Percentiles rank a stretch among this genome's conserved stretches.
Evolutionary conservation across 2,329 filamentous ascomycete genomes (phyloP).

Genomic region (Arachnomyces sp.): DNA sequence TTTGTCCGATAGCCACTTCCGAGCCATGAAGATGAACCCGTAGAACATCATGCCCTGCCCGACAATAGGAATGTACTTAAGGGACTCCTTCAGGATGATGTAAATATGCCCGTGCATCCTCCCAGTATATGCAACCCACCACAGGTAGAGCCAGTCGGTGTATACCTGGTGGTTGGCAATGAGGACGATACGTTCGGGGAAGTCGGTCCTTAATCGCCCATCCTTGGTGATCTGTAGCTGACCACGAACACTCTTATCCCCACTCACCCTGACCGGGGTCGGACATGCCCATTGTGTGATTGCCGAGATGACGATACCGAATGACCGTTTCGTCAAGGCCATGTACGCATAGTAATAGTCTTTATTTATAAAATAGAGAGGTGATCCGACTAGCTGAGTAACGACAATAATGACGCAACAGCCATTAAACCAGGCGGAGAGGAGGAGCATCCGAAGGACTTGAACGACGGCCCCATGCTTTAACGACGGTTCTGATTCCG

Average conservation of each 20-base stretch:
- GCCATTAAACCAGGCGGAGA: conserved; percentile 38
- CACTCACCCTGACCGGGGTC: conserved; percentile 54
- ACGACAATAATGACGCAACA: conserved; percentile 38
- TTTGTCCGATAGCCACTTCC: conserved; percentile 56
- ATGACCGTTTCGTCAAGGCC: conserved; percentile 57
- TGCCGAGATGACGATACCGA: conserved; percentile 54
- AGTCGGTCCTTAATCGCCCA: conserved; percentile 50
- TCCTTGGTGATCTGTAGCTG: conserved; percentile 50
- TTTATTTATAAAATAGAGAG: conserved; percentile 53
- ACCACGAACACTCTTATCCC: conserved; percentile 51
- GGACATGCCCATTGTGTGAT: conserved; percentile 57
- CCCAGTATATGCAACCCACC: conserved; percentile 60
- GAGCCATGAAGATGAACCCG: conserved; percentile 57
- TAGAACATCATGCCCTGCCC: conserved; percentile 58
- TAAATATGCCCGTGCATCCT: conserved; percentile 58
- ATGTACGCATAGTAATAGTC: conserved; percentile 57
- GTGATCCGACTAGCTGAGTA: conserved; percentile 53
- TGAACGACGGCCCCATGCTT: conserved; percentile 41
- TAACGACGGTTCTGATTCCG: conserved; percentile 23
- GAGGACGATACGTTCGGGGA: conserved; percentile 53
- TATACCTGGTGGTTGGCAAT: conserved; percentile 61
- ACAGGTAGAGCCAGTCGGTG: conserved; percentile 62
- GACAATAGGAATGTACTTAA: conserved; percentile 55
- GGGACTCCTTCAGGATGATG: conserved; percentile 58
- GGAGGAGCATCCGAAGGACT: conserved; percentile 35